Evolutionary conservation across 1,284 basidiomycete species (phyloP).

Genomic region (Spongiforma sp.): DNA sequence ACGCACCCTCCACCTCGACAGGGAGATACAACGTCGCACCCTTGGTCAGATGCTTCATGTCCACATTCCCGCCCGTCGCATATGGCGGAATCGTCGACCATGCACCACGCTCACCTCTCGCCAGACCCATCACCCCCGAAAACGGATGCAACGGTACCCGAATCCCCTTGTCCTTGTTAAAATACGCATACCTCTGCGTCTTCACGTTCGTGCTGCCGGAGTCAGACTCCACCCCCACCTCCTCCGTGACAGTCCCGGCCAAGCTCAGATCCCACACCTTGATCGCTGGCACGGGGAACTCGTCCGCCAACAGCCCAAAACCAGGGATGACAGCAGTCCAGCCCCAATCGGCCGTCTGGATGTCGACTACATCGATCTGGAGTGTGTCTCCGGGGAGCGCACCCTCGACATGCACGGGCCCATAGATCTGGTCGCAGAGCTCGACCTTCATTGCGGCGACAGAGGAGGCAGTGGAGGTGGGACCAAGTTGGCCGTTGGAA

Average conservation of each 20-base stretch:
- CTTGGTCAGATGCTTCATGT: no score
- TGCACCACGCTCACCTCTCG: no score
- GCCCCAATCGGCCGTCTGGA: slow-evolving; percentile 61
- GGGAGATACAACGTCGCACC: slow-evolving; percentile 62
- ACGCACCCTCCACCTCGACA: slow-evolving; percentile 59
- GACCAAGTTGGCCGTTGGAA: no score
- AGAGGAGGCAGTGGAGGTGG: no score
- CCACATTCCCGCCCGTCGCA: no score
- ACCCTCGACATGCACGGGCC: no score
- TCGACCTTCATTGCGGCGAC: no score
- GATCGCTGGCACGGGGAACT: slow-evolving; percentile 53
- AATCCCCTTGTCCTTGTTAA: slow-evolving; percentile 52
- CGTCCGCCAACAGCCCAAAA: slow-evolving; percentile 61
- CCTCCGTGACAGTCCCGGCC: slow-evolving; percentile 23
- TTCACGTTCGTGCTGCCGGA: no score
- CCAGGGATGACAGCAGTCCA: slow-evolving; percentile 64
- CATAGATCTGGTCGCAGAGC: no score
- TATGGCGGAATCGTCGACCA: no score
- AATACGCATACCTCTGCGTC: slow-evolving; percentile 44
- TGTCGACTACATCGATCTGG: slow-evolving; percentile 57
- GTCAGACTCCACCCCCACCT: no score
- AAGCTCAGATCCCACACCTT: slow-evolving; percentile 61
- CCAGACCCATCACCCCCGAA: slow-evolving; percentile 68
- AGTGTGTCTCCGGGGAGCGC: no score
- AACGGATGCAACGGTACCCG: slow-evolving; percentile 57